A percentile compares a stretch with the other conserved stretches of the same genome.
phyloP scores from a whole-genome alignment of 108 stramenopile genomes.

The Nitzschia sp. region DNA sequence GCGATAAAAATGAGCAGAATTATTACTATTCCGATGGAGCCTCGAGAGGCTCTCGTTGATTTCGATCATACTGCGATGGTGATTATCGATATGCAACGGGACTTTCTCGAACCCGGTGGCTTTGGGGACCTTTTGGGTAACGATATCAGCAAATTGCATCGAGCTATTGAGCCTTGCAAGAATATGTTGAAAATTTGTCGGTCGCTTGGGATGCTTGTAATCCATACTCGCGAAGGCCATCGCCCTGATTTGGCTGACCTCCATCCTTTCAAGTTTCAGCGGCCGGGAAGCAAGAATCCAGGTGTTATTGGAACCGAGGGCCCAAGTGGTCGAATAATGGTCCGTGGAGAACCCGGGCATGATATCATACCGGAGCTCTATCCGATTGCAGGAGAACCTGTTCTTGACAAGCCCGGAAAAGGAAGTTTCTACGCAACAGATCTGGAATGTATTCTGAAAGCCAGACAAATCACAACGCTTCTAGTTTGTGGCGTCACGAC shows the following conservation, averaged over 20 bases:
- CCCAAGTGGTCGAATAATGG: slow-evolving; percentile 53
- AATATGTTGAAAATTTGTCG: slow-evolving; percentile 44
- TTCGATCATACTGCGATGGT: slow-evolving; percentile 22
- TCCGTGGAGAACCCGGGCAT: slow-evolving; percentile 62
- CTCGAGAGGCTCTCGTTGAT: slow-evolving; percentile 22
- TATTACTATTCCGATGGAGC: slow-evolving; percentile 19
- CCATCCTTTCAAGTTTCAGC: slow-evolving; percentile 28
- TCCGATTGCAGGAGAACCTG: slow-evolving; percentile 49
- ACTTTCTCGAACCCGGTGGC: slow-evolving; percentile 33
- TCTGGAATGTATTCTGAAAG: slow-evolving; percentile 54
- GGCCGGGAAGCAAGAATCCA: background rate
- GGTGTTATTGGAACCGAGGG: slow-evolving; percentile 42
- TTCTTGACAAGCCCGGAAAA: slow-evolving; percentile 81
- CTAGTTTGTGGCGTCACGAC: slow-evolving; percentile 79
- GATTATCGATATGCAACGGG: slow-evolving; percentile 36
- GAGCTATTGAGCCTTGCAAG: slow-evolving; percentile 48
- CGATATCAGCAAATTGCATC: slow-evolving; percentile 51
- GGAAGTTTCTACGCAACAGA: slow-evolving; percentile 74
- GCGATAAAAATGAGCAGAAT: background rate
- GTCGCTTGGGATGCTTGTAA: slow-evolving; percentile 34
- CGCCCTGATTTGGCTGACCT: slow-evolving; percentile 50
- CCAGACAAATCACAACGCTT: slow-evolving; percentile 44
- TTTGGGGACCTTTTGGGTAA: slow-evolving; percentile 77
- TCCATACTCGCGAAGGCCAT: slow-evolving; percentile 51
- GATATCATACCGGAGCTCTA: slow-evolving; percentile 61